Evolutionary conservation across 805 yeast genomes (phyloP), one percentile per base, ranked within the genome.

Genomic region (Yamadazyma tumulicola): DNA sequence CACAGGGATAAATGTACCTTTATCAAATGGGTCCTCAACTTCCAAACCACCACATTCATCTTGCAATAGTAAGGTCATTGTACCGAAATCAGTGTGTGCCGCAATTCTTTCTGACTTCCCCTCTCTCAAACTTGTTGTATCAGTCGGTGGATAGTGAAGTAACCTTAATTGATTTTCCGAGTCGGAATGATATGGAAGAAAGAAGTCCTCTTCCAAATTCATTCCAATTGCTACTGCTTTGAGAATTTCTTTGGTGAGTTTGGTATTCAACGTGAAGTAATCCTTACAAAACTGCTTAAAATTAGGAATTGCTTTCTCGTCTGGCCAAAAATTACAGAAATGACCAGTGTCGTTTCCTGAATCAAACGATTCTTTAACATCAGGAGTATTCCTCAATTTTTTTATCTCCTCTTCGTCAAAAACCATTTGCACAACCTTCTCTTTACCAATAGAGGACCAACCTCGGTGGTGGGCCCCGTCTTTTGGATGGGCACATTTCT

Each of bases 31-130:
- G 12, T 35, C 52, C 24, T 59, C 51, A 9, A 65, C 69, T 39
- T 65, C 64, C 16, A 65, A 45, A 2, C 69, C 71, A 3, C 65
- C 64, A 27, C 57, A 54, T 14, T 46, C 42, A 33, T 60, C 69
- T 33, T 60, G 67, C 4, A 48, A 27, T 5, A 49, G 29, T 49
- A 51, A 46, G 0, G 54, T 51, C n/a, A 51, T 21, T 5, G 54
- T 49, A 17, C 54, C 55, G 31, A 48, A 48, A 26, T 51, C 55
- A 4, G 54, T 51, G 19, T 51, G 55, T 4, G 54, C 52, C 13
- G 51, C 55, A 18, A 51, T 49, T 39, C 54, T 47, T 30, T 51
- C 55, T 2, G 52, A 28, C 29, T 43, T 48, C 1, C 51, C 49
- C 1, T 24, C 28, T 29, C 38, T 37, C 31, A 50, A 25, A n/a